Evolutionary conservation across 2,329 filamentous ascomycete genomes (phyloP).

Genomic region (Aureobasidium melanogenum): DNA sequence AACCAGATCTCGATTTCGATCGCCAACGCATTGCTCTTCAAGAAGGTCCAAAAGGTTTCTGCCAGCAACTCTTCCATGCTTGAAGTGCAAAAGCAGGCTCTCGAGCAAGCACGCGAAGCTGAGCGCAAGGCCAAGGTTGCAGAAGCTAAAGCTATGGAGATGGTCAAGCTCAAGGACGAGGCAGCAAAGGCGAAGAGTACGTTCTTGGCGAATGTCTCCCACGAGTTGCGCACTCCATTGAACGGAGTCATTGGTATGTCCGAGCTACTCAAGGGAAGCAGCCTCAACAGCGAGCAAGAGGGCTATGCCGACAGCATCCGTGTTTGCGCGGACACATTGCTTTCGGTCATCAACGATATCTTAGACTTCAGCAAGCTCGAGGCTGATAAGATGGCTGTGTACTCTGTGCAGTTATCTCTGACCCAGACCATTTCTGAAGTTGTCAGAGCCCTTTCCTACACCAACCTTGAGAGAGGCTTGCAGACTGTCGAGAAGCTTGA

Average conservation of each 20-base stretch:
- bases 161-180: slow-evolving; percentile 74
- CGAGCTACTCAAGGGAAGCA: slow-evolving; percentile 51
- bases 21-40: slow-evolving; percentile 56
- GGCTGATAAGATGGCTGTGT: slow-evolving; percentile 51
- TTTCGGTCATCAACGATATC: slow-evolving; percentile 46
- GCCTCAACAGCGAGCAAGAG: slow-evolving; percentile 48
- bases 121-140: slow-evolving; percentile 70
- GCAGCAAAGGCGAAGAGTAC: slow-evolving; percentile 76
- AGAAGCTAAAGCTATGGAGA: slow-evolving; percentile 66
- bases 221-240: slow-evolving; percentile 50
- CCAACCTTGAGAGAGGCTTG: slow-evolving; percentile 52
- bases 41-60: slow-evolving; percentile 65
- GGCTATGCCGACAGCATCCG: slow-evolving; percentile 56
- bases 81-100: slow-evolving; percentile 62
- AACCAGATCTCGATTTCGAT: slow-evolving; percentile 65
- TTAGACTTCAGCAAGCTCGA: slow-evolving; percentile 46
- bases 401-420: slow-evolving; percentile 43
- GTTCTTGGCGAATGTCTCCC: slow-evolving; percentile 51
- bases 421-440: slow-evolving; percentile 55
- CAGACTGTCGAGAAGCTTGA: slow-evolving; percentile 49
- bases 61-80: slow-evolving; percentile 73
- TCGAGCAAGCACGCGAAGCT: slow-evolving; percentile 62
- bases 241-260: slow-evolving; percentile 51
- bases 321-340: slow-evolving; percentile 51
- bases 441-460: slow-evolving; percentile 54